A percentile compares a stretch with the other conserved stretches of the same genome.
Conservation (phyloP, 2,329 filamentous ascomycete genomes). For the Alternaria arborescens region DNA sequence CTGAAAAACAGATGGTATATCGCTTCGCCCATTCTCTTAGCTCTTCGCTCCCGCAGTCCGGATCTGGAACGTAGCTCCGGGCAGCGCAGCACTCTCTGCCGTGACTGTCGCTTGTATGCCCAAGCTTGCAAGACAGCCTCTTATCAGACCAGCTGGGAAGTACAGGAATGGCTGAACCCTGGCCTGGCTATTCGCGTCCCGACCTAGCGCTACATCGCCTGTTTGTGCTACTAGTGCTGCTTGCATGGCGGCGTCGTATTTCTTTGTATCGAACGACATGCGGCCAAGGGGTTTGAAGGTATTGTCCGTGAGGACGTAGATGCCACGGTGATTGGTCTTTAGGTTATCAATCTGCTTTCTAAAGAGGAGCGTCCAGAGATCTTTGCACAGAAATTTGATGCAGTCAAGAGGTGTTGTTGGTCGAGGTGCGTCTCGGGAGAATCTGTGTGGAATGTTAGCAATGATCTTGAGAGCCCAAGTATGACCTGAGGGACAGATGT, state of each 20-base stretch:
- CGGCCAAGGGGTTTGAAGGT: slow-evolving; percentile 86
- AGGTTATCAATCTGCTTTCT: slow-evolving; percentile 98
- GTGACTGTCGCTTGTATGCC: slow-evolving; percentile 92
- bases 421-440: slow-evolving; percentile 82
- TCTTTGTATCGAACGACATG: slow-evolving; percentile 78
- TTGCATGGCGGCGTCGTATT: slow-evolving; percentile 39
- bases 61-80: slow-evolving; percentile 93
- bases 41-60: slow-evolving; percentile 78
- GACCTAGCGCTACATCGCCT: slow-evolving; percentile 41
- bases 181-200: slow-evolving; percentile 61
- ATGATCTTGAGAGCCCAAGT: background rate
- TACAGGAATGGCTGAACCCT: slow-evolving; percentile 74
- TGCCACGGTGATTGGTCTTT: slow-evolving; percentile 96
- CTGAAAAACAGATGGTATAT: slow-evolving; percentile 23
- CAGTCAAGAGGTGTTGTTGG: slow-evolving; percentile 93
- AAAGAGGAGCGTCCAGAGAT: slow-evolving; percentile 94
- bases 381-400: slow-evolving; percentile 99
- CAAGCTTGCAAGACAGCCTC: slow-evolving; percentile 89
- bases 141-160: slow-evolving; percentile 92
- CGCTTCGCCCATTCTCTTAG: slow-evolving; percentile 49
- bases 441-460: slow-evolving; percentile 59
- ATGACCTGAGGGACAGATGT: slow-evolving; percentile 38
- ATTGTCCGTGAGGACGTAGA: slow-evolving; percentile 95
- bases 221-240: slow-evolving; percentile 42
- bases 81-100: slow-evolving; percentile 86